Evolutionary conservation across 805 yeast genomes (phyloP), one percentile per base, ranked within the genome.

Genomic region (Suhomyces canberraensis): DNA sequence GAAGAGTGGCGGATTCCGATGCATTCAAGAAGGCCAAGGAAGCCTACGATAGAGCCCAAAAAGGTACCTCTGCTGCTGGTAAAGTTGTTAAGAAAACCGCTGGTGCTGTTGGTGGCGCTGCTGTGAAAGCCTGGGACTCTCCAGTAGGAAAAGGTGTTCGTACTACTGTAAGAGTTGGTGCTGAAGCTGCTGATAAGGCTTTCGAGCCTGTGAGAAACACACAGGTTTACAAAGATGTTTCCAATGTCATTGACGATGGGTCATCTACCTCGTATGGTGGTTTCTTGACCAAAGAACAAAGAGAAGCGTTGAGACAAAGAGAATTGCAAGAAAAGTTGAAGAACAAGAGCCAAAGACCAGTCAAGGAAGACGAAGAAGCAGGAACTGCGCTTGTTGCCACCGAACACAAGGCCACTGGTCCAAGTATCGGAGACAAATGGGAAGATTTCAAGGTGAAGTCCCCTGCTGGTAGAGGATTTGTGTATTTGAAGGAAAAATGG

Each of bases 121-220:
- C 96, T 3, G 71, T 76, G 26, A 83, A 81, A 41, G 96, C 97
- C 1, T 93, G 98, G 98, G 96, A 93, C 43, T 88, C 96, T 1
- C 86, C 93, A 16, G 85, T 91, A 29, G 93, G 95, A 42, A 80
- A 82, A 58, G 84, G 82, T 33, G 90, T 96, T n/a, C 76, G 98
- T 53, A 73, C 78, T 29, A 88, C 89, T 0, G 91, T 88, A n/a
- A 75, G 73, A 40, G 75, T 76, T 35, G 80, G 96, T 3, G 96
- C 95, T 2, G 87, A 86, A 37, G 79, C 74, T 11, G 81, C 91
- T n/a, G 93, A 87, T 52, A 87, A 84, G 61, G 88, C 84, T 22
- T 77, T 85, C 34, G 97, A 90, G 52, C 99, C 99, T 8, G 93
- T 93, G 34, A 79, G 97, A 61, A 69, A 91, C 40, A 91, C 98